These are phyloP conservation scores for Aspergillus thermomutatus DNA, from an alignment of 2,329 filamentous ascomycete genomes.

Conservation along the genomic window DNA sequence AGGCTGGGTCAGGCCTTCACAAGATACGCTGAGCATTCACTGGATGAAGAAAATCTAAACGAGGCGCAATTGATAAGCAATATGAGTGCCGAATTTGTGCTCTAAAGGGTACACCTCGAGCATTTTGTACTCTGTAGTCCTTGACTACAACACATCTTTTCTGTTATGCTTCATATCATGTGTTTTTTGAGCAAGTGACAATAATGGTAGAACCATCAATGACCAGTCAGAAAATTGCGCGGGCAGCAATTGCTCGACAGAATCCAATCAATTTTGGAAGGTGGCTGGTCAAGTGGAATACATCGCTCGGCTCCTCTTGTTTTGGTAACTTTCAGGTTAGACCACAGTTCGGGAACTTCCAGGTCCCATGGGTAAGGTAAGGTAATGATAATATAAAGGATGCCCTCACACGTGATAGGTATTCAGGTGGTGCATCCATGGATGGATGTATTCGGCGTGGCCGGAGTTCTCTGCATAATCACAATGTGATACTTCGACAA, in stretches of 20 bases:
- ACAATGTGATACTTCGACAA: background rate
- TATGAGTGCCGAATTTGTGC: background rate
- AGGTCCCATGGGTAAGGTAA: background rate
- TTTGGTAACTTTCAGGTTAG: background rate
- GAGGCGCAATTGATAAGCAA: background rate
- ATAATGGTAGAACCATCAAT: background rate
- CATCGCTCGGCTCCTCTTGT: background rate
- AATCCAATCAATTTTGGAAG: background rate
- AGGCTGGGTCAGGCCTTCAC: constrained; percentile 10
- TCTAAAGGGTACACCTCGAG: background rate
- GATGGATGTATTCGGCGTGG: background rate
- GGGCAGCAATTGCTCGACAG: background rate
- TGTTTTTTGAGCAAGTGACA: background rate
- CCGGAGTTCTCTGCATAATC: background rate
- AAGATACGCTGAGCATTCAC: constrained; percentile 7
- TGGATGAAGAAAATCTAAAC: background rate
- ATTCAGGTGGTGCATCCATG: background rate
- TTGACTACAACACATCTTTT: background rate
- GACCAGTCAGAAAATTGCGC: background rate
- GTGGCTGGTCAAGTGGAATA: background rate
- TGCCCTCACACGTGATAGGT: background rate
- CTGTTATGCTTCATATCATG: background rate
- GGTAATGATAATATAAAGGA: background rate
- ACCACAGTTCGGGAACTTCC: background rate
- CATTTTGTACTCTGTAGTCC: background rate